Evolutionary conservation across 441 rosid species (phyloP).

Genomic region (Eutrema salsugineum): DNA sequence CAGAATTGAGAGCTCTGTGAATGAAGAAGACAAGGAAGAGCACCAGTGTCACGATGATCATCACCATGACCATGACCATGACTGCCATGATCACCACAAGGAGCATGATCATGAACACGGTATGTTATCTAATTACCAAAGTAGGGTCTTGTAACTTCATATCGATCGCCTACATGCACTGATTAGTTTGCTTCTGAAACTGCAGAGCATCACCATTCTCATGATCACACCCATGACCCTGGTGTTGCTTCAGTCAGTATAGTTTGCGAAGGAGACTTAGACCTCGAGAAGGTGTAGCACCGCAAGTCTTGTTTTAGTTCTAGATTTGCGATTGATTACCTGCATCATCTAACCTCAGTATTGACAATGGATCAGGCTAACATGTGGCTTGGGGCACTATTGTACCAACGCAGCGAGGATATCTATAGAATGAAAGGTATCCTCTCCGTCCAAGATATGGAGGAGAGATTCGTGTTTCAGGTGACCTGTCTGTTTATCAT

Average conservation of each 20-base stretch:
- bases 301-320: neutral
- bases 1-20: conserved; percentile 80
- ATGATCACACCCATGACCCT: conserved; percentile 86
- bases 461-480: conserved; percentile 82
- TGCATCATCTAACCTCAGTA: conserved; percentile 14
- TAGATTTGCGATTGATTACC: neutral
- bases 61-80: conserved; percentile 45
- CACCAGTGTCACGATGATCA: conserved; percentile 39
- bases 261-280: conserved; percentile 82
- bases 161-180: neutral
- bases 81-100: conserved; percentile 54
- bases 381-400: conserved; percentile 78
- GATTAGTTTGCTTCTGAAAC: conserved; percentile 4
- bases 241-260: conserved; percentile 85
- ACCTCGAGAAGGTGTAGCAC: conserved; percentile 73
- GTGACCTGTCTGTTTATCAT: neutral
- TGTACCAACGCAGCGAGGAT: conserved; percentile 74
- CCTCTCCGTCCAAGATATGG: conserved; percentile 67
- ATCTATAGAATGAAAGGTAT: conserved; percentile 91
- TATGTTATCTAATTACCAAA: neutral
- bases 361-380: conserved; percentile 56
- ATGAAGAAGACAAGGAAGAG: conserved; percentile 49
- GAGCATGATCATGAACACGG: conserved; percentile 35
- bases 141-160: neutral
- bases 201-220: conserved; percentile 66